These are phyloP conservation scores for Cytospora paraplurivora DNA, from an alignment of 2,329 filamentous ascomycete species.

Conservation along the genomic window DNA sequence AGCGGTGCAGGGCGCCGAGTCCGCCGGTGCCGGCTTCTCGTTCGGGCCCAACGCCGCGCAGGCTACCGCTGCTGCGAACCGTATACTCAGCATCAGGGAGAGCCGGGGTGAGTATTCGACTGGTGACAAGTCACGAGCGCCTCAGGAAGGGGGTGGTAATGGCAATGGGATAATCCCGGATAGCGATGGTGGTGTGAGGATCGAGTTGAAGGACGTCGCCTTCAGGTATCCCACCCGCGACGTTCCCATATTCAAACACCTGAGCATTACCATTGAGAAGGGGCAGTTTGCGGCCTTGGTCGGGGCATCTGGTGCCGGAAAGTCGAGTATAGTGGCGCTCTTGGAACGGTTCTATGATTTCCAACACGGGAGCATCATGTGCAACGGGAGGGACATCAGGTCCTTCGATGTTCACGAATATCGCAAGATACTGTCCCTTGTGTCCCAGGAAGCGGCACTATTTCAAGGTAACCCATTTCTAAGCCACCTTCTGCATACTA, in stretches of 20 bases:
- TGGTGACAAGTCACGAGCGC: background rate
- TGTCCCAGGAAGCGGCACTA: constrained; percentile 73
- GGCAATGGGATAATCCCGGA: constrained; percentile 45
- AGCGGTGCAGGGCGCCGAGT: constrained; percentile 67
- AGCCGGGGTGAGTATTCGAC: constrained; percentile 28
- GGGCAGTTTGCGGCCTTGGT: constrained; percentile 73
- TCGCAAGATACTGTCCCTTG: constrained; percentile 66
- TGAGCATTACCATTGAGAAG: constrained; percentile 66
- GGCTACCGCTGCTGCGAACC: constrained; percentile 59
- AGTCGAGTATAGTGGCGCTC: constrained; percentile 69
- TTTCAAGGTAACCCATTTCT: constrained; percentile 57
- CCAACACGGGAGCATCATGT: constrained; percentile 63
- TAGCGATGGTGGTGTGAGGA: constrained; percentile 52
- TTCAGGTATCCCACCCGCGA: constrained; percentile 64
- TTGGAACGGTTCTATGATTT: constrained; percentile 73
- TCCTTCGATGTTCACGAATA: constrained; percentile 63
- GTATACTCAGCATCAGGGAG: constrained; percentile 57
- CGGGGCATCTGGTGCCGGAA: constrained; percentile 70
- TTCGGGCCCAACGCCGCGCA: constrained; percentile 67
- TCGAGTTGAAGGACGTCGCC: constrained; percentile 58
- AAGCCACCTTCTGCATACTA: no score
- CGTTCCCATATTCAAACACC: constrained; percentile 57
- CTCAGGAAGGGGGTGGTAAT: constrained; percentile 31
- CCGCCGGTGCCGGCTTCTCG: constrained; percentile 66
- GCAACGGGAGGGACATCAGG: constrained; percentile 63